Conservation (phyloP, 2,329 filamentous ascomycete species). For the Fusarium beomiforme region DNA sequence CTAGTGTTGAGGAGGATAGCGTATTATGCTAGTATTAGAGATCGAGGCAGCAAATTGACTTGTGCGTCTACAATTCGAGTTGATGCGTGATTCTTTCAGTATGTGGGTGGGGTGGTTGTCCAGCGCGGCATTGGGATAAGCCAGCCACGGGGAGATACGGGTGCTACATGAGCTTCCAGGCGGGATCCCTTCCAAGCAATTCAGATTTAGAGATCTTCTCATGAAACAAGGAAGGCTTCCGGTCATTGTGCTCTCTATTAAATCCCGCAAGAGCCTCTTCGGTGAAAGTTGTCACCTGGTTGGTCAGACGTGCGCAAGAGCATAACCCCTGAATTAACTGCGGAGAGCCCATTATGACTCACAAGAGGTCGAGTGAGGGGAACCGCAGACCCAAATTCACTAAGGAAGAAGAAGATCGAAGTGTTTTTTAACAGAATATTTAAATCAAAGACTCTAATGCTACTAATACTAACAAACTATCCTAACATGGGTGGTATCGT, state of each 20-base stretch:
- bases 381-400: not conserved
- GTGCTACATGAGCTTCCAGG: not conserved
- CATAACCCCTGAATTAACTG: not conserved
- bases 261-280: not conserved
- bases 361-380: not conserved
- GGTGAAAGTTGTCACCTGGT: not conserved
- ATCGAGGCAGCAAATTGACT: slow-evolving; percentile 5
- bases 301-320: not conserved
- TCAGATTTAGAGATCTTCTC: not conserved
- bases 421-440: slow-evolving; percentile 1
- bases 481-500: slow-evolving; percentile 40
- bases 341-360: not conserved
- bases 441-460: slow-evolving; percentile 18
- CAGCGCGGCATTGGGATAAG: not conserved
- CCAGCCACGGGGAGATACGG: not conserved
- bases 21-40: slow-evolving; percentile 15
- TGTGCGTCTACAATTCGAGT: not conserved
- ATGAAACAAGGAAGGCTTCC: not conserved
- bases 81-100: not conserved
- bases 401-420: not conserved
- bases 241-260: not conserved
- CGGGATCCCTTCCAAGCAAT: not conserved
- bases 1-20: not conserved
- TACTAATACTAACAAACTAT: slow-evolving; percentile 28
- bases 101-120: not conserved